phyloP scores from a whole-genome alignment of 2,329 filamentous ascomycete genomes.

The Pseudohalonectria lignicola region DNA sequence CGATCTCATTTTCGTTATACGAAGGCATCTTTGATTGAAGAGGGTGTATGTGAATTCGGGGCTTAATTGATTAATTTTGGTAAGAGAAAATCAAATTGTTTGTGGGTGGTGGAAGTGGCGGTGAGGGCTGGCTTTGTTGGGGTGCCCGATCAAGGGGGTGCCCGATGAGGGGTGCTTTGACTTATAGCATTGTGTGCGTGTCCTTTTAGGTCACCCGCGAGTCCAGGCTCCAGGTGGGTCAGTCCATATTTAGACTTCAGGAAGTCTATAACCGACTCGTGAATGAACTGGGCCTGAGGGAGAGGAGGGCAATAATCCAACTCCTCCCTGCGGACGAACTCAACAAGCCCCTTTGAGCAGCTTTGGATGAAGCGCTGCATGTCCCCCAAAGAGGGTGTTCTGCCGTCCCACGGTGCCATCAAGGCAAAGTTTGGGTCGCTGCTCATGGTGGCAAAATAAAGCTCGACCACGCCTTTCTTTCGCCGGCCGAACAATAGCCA shows the following conservation, averaged over 20 bases:
- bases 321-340: constrained; percentile 26
- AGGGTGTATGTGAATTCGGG: background rate
- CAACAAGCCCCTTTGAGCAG: constrained; percentile 38
- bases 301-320: constrained; percentile 3
- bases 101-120: constrained; percentile 26
- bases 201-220: constrained; percentile 17
- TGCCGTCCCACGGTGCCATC: constrained; percentile 6
- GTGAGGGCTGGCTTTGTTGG: too few relatives aligned
- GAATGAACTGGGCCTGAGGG: constrained; percentile 39
- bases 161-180: too few relatives aligned
- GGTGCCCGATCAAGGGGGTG: too few relatives aligned
- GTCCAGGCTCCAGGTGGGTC: constrained; percentile 15
- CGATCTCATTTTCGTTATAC: background rate
- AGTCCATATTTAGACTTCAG: constrained; percentile 25
- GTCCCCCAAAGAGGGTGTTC: constrained; percentile 4
- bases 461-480: constrained; percentile 28
- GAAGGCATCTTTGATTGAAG: background rate
- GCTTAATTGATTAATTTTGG: constrained; percentile 19
- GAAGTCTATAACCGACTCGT: constrained; percentile 38
- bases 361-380: constrained; percentile 23
- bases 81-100: constrained; percentile 32
- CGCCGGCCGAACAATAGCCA: constrained; percentile 39
- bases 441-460: constrained; percentile 29
- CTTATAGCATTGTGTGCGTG: too few relatives aligned
- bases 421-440: constrained; percentile 1